phyloP scores from a whole-genome alignment of 305 asterid species.

The Lippia alba region DNA sequence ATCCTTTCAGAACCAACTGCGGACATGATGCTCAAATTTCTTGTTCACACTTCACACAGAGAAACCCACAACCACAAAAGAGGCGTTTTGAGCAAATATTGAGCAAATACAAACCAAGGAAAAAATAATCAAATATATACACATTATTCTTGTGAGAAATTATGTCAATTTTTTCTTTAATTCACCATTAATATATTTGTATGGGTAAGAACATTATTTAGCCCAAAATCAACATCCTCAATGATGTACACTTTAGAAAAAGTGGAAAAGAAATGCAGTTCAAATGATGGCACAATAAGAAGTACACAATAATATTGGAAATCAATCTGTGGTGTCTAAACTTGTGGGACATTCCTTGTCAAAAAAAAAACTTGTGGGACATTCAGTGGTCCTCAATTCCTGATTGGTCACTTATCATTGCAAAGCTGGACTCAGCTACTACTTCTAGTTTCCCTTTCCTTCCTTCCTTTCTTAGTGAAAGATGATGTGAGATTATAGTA shows the following conservation, averaged over 20 bases:
- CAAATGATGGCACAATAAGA: conserved; percentile 23
- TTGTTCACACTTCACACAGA: too few species aligned
- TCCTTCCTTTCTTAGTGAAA: background rate
- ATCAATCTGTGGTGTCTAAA: background rate
- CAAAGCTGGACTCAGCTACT: background rate
- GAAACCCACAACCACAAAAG: too few species aligned
- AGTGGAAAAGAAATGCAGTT: conserved; percentile 21
- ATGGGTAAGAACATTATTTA: background rate
- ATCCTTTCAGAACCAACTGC: too few species aligned
- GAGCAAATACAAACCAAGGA: too few species aligned
- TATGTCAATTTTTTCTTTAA: too few species aligned
- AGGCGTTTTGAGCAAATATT: too few species aligned
- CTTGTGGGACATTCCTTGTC: conserved; percentile 15
- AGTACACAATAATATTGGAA: background rate
- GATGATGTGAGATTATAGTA: conserved; percentile 5
- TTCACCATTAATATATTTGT: background rate
- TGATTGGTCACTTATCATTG: background rate
- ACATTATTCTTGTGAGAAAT: too few species aligned
- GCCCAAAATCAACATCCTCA: background rate
- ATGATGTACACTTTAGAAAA: conserved; percentile 4
- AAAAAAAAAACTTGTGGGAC: conserved; percentile 19
- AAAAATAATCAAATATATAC: too few species aligned
- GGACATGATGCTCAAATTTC: too few species aligned
- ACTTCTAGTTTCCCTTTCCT: background rate
- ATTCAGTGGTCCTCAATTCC: conserved; percentile 9